A percentile compares a stretch with the other conserved stretches of the same genome.
These are phyloP conservation scores for Cymbopogon flexuosus DNA, from an alignment of 202 grass and related monocot species.

Conservation along the genomic window DNA sequence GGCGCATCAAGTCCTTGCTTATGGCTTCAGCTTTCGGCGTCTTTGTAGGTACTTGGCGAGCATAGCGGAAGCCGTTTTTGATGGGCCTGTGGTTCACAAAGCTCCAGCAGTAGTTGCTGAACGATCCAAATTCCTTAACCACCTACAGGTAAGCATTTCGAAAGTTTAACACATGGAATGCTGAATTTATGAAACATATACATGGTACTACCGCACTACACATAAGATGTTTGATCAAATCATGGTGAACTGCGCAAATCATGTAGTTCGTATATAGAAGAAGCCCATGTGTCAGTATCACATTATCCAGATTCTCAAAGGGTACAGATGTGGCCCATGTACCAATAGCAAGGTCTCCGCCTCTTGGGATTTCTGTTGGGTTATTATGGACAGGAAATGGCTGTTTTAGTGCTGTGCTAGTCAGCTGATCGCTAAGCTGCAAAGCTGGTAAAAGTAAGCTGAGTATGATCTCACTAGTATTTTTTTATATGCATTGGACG, in stretches of 20 bases:
- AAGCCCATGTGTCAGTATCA: neutral
- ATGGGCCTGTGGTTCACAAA: constrained; percentile 55
- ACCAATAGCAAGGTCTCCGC: neutral
- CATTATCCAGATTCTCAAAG: neutral
- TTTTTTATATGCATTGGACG: neutral
- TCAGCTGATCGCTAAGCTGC: neutral
- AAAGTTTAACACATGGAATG: neutral
- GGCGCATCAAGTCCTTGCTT: constrained; percentile 65
- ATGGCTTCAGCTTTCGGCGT: constrained; percentile 62
- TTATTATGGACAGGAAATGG: neutral
- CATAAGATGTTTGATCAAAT: neutral
- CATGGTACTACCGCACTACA: neutral
- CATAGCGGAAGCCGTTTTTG: constrained; percentile 39
- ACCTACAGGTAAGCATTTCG: constrained; percentile 26
- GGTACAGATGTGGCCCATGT: neutral
- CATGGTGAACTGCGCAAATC: neutral
- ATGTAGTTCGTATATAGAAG: neutral
- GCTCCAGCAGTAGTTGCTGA: constrained; percentile 60
- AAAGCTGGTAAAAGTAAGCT: neutral
- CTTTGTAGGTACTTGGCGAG: constrained; percentile 52
- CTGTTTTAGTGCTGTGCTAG: neutral
- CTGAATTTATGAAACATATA: neutral
- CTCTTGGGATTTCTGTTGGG: neutral
- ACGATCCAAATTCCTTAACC: constrained; percentile 52
- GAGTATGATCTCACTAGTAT: neutral